Conservation (phyloP, 352 stramenopile genomes). For the Pythium oligandrum region DNA sequence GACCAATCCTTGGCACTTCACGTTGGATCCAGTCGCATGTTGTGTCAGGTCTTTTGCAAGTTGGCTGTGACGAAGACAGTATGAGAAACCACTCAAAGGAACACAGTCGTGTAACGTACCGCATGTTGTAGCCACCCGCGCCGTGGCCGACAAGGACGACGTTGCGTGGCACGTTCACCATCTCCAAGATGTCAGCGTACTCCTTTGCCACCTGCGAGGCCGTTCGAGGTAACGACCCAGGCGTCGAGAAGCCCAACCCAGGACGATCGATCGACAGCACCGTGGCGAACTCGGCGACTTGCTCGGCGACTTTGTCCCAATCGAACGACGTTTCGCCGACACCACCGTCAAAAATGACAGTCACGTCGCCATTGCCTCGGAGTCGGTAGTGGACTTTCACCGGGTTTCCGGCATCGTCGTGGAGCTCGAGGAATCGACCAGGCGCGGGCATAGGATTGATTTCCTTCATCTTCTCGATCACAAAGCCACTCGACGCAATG, state of each 20-base stretch:
- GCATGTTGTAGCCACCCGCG: conserved; percentile 79
- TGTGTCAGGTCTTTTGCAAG: conserved; percentile 40
- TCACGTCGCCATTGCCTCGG: conserved; percentile 40
- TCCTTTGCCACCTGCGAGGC: conserved; percentile 53
- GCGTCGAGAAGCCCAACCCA: conserved; percentile 65
- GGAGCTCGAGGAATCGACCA: conserved; percentile 44
- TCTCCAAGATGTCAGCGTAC: conserved; percentile 54
- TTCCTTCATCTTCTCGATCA: conserved; percentile 64
- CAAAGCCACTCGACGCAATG: conserved; percentile 47
- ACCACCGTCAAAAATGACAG: conserved; percentile 65
- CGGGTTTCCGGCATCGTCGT: conserved; percentile 26
- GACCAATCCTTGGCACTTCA: conserved; percentile 58
- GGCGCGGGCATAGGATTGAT: conserved; percentile 48
- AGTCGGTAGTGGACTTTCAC: conserved; percentile 52
- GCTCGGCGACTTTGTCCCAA: conserved; percentile 65
- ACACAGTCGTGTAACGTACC: conserved; percentile 13
- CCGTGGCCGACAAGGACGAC: conserved; percentile 71
- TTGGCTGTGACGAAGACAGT: no score
- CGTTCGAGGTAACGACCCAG: conserved; percentile 38
- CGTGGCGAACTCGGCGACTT: conserved; percentile 43
- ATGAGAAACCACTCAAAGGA: background rate
- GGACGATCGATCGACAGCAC: conserved; percentile 69
- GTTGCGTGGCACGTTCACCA: conserved; percentile 47
- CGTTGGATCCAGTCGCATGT: conserved; percentile 3
- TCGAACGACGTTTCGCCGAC: conserved; percentile 83